Evolutionary conservation across 2,329 filamentous ascomycete genomes (phyloP).

Genomic region (Dryadomyces quercivorus): DNA sequence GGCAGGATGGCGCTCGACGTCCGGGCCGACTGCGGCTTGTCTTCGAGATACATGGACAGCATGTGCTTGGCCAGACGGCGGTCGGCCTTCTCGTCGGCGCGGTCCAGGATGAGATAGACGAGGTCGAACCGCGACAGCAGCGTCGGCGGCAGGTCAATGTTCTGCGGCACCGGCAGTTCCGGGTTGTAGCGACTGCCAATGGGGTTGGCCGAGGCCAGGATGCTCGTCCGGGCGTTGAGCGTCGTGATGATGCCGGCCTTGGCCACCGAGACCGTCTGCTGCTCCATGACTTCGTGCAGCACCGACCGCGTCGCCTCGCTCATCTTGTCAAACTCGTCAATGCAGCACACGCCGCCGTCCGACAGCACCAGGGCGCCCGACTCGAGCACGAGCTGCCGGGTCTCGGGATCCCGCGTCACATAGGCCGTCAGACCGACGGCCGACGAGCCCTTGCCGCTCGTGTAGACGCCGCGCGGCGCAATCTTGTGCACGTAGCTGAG

Average conservation of each 20-base stretch:
- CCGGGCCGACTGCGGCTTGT: constrained; percentile 74
- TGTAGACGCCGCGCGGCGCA: constrained; percentile 76
- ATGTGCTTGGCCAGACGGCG: constrained; percentile 83
- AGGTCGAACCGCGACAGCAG: constrained; percentile 92
- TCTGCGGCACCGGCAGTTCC: constrained; percentile 88
- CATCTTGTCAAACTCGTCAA: constrained; percentile 83
- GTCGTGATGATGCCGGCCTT: constrained; percentile 96
- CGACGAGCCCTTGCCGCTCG: constrained; percentile 69
- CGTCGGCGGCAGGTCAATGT: constrained; percentile 93
- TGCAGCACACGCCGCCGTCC: constrained; percentile 73
- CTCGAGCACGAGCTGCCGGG: constrained; percentile 67
- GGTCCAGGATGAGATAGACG: constrained; percentile 91
- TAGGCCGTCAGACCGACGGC: constrained; percentile 73
- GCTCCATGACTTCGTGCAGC: constrained; percentile 81
- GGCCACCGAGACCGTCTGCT: constrained; percentile 73
- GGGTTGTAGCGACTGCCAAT: constrained; percentile 98
- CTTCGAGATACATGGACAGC: constrained; percentile 92
- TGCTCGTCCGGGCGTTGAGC: constrained; percentile 87
- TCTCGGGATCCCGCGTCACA: constrained; percentile 70
- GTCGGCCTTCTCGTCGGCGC: constrained; percentile 81
- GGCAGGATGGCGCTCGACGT: constrained; percentile 69
- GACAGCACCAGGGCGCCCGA: constrained; percentile 69
- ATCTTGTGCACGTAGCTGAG: constrained; percentile 96
- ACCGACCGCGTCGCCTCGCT: constrained; percentile 66
- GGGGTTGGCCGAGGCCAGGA: constrained; percentile 92